These are phyloP conservation scores for Serendipita sp. DNA, from an alignment of 768 basidiomycete genomes.

Conservation along the genomic window DNA sequence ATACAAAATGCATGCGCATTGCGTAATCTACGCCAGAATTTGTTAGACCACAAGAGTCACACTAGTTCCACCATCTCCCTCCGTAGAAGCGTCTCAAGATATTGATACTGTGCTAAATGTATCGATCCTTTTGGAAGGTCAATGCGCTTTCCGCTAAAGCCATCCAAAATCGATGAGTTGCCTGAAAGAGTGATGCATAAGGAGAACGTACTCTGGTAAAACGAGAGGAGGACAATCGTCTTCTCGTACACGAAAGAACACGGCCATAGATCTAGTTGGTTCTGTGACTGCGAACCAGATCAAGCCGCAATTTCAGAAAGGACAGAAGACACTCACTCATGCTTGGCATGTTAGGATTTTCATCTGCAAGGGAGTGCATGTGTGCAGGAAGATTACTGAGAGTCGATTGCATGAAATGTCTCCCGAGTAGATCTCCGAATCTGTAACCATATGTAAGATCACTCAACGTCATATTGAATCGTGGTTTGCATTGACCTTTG, in stretches of 20 bases:
- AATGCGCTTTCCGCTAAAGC: slow-evolving; percentile 44
- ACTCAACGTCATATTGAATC: not conserved
- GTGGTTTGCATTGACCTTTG: slow-evolving; percentile 32
- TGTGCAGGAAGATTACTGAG: slow-evolving; percentile 65
- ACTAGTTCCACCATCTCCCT: slow-evolving; percentile 65
- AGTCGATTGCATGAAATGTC: slow-evolving; percentile 64
- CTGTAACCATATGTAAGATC: slow-evolving; percentile 22
- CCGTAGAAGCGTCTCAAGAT: slow-evolving; percentile 56
- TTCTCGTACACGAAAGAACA: slow-evolving; percentile 64
- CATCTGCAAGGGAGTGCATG: slow-evolving; percentile 64
- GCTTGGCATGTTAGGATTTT: slow-evolving; percentile 54
- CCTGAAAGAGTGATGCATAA: not conserved
- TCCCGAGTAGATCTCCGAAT: slow-evolving; percentile 57
- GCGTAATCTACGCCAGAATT: slow-evolving; percentile 10
- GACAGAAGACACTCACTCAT: slow-evolving; percentile 18
- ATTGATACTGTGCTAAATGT: slow-evolving; percentile 57
- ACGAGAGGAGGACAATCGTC: slow-evolving; percentile 31
- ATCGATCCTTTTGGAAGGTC: slow-evolving; percentile 71
- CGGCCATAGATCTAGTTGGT: slow-evolving; percentile 59
- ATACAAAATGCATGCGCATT: not conserved
- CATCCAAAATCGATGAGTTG: not conserved
- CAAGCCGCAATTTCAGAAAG: slow-evolving; percentile 8
- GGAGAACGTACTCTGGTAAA: slow-evolving; percentile 21
- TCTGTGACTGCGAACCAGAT: slow-evolving; percentile 38
- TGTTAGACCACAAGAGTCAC: slow-evolving; percentile 19